These are phyloP conservation scores for Pseudogymnoascus sp. DNA, from an alignment of 2,329 filamentous ascomycete species.

Conservation along the genomic window DNA sequence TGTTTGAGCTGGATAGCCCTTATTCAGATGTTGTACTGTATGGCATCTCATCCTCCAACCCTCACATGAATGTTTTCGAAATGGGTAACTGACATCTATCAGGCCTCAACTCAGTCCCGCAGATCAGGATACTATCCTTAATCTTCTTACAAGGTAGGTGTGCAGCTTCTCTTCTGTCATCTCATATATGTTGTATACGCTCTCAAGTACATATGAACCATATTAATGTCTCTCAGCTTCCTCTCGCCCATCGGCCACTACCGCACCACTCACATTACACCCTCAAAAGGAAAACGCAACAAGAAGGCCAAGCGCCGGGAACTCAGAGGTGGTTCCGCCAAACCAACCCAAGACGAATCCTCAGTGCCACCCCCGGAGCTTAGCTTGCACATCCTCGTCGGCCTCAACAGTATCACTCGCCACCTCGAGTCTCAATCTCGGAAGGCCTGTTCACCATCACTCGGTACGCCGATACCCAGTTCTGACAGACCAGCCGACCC, in stretches of 20 bases:
- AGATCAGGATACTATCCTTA: constrained; percentile 55
- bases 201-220: background rate
- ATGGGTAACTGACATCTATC: background rate
- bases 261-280: constrained; percentile 41
- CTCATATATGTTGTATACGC: background rate
- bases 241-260: constrained; percentile 55
- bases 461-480: background rate
- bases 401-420: constrained; percentile 54
- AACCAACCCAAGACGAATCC: constrained; percentile 25
- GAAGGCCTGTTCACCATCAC: constrained; percentile 13
- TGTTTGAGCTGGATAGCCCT: constrained; percentile 58
- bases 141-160: constrained; percentile 57
- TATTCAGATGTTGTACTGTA: constrained; percentile 55
- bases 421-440: constrained; percentile 33
- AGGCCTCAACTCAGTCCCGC: constrained; percentile 53
- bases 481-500: background rate
- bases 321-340: constrained; percentile 18
- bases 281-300: constrained; percentile 53
- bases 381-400: constrained; percentile 50
- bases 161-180: background rate
- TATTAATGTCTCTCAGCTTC: constrained; percentile 38
- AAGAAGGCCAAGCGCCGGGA: constrained; percentile 43
- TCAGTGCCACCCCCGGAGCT: constrained; percentile 39
- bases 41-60: constrained; percentile 12
- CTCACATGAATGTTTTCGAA: background rate